phyloP scores from a whole-genome alignment of 441 rosid species.

The Populus hybrid region DNA sequence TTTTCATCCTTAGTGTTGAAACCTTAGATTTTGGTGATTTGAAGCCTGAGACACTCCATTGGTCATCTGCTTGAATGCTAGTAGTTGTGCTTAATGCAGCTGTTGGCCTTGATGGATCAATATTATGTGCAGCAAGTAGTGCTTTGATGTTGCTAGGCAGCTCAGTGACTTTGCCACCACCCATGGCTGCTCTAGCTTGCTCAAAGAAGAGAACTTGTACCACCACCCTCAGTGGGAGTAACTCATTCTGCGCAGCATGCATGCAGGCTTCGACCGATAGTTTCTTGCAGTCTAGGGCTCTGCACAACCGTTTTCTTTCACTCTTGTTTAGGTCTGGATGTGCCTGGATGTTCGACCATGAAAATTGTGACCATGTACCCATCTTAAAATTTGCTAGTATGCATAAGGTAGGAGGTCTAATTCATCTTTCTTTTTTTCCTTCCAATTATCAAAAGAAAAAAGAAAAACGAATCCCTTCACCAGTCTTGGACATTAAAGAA shows the following conservation, averaged over 20 bases:
- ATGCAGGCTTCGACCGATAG: slow-evolving; percentile 80
- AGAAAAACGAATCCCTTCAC: background rate
- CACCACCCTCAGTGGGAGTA: slow-evolving; percentile 87
- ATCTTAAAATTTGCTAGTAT: background rate
- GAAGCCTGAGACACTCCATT: slow-evolving; percentile 92
- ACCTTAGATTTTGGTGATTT: slow-evolving; percentile 70
- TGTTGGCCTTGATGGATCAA: slow-evolving; percentile 70
- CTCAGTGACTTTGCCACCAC: slow-evolving; percentile 64
- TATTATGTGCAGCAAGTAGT: slow-evolving; percentile 62
- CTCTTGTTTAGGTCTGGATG: slow-evolving; percentile 81
- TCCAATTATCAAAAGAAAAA: background rate
- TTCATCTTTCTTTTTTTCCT: background rate
- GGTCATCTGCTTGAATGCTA: slow-evolving; percentile 70
- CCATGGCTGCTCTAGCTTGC: slow-evolving; percentile 78
- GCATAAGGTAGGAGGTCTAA: background rate
- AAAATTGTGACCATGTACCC: slow-evolving; percentile 5
- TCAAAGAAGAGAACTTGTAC: slow-evolving; percentile 95
- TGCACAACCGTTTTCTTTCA: slow-evolving; percentile 80
- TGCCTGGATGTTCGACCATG: slow-evolving; percentile 42
- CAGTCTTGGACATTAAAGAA: background rate
- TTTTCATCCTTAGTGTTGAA: slow-evolving; percentile 77
- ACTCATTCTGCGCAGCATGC: slow-evolving; percentile 92
- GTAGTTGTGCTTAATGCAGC: slow-evolving; percentile 62
- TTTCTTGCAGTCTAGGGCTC: slow-evolving; percentile 90
- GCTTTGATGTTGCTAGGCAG: slow-evolving; percentile 90